Evolutionary conservation across 495 filamentous ascomycete genomes (phyloP).

Genomic region (Trichoderma gamsii): DNA sequence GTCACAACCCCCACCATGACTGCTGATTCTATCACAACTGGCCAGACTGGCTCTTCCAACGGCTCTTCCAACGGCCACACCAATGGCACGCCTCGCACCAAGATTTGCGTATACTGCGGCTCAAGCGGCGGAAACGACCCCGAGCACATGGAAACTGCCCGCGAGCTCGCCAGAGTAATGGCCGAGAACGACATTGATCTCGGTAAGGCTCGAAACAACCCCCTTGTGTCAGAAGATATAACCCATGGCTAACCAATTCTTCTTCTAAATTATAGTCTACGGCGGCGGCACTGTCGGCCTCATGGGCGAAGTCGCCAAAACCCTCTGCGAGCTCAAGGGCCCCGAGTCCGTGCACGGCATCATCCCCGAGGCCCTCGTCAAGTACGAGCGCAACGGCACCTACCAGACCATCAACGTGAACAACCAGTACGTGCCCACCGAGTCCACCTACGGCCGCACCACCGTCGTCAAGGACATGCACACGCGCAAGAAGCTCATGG

Average conservation of each 20-base stretch:
- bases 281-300: slow-evolving; percentile 90
- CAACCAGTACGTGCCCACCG: slow-evolving; percentile 48
- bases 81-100: slow-evolving; percentile 37
- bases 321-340: slow-evolving; percentile 79
- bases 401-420: slow-evolving; percentile 34
- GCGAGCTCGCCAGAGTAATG: slow-evolving; percentile 67
- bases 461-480: slow-evolving; percentile 95
- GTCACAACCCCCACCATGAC: slow-evolving; percentile 29
- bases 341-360: slow-evolving; percentile 84
- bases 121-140: slow-evolving; percentile 64
- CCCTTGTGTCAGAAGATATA: not conserved
- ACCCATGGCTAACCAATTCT: slow-evolving; percentile 2
- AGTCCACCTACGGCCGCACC: slow-evolving; percentile 68
- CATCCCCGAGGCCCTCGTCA: slow-evolving; percentile 80
- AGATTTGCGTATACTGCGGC: slow-evolving; percentile 77
- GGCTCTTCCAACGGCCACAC: slow-evolving; percentile 23
- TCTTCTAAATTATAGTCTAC: slow-evolving; percentile 52
- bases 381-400: slow-evolving; percentile 59
- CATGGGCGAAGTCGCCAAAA: slow-evolving; percentile 88
- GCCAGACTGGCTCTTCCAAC: slow-evolving; percentile 22
- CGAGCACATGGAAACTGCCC: slow-evolving; percentile 65
- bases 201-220: slow-evolving; percentile 25
- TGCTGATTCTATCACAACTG: slow-evolving; percentile 35
- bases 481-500: slow-evolving; percentile 89
- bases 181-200: slow-evolving; percentile 68